phyloP scores from a whole-genome alignment of 257 asterid genomes.

The Echites panduratus region DNA sequence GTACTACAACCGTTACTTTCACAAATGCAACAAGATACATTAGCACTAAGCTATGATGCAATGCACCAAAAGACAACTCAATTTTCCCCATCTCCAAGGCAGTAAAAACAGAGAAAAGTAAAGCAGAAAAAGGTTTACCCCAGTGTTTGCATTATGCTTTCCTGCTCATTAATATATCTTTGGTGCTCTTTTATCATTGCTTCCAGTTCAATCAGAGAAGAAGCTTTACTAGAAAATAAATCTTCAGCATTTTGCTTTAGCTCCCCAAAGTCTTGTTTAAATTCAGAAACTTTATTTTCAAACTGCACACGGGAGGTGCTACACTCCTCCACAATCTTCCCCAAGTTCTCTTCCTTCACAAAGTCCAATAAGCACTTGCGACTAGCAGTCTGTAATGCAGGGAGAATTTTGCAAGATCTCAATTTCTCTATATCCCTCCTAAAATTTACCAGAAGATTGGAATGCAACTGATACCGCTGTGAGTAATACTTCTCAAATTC shows the following conservation, averaged over 20 bases:
- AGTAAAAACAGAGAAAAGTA: slow-evolving; percentile 1
- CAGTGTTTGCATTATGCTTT: slow-evolving; percentile 89
- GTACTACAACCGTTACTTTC: not conserved
- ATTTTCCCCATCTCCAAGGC: not conserved
- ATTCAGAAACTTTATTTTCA: slow-evolving; percentile 81
- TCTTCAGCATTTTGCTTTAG: slow-evolving; percentile 66
- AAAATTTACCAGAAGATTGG: slow-evolving; percentile 57
- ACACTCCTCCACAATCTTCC: slow-evolving; percentile 78
- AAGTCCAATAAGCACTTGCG: slow-evolving; percentile 79
- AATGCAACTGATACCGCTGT: slow-evolving; percentile 76
- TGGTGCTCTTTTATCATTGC: slow-evolving; percentile 63
- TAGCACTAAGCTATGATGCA: not conserved
- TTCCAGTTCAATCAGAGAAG: slow-evolving; percentile 65
- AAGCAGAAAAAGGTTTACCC: slow-evolving; percentile 40
- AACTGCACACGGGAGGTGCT: slow-evolving; percentile 81
- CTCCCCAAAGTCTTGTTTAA: slow-evolving; percentile 84
- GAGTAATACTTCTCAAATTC: slow-evolving; percentile 70
- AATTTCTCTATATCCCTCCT: slow-evolving; percentile 76
- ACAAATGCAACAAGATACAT: not conserved
- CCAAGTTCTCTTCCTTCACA: slow-evolving; percentile 80
- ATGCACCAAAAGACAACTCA: not conserved
- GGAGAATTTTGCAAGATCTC: slow-evolving; percentile 66
- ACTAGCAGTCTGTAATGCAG: slow-evolving; percentile 55
- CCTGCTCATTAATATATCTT: slow-evolving; percentile 62
- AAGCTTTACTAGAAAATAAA: slow-evolving; percentile 66